Conservation (phyloP, 306 rosid genomes). For the Citrullus amarus region DNA sequence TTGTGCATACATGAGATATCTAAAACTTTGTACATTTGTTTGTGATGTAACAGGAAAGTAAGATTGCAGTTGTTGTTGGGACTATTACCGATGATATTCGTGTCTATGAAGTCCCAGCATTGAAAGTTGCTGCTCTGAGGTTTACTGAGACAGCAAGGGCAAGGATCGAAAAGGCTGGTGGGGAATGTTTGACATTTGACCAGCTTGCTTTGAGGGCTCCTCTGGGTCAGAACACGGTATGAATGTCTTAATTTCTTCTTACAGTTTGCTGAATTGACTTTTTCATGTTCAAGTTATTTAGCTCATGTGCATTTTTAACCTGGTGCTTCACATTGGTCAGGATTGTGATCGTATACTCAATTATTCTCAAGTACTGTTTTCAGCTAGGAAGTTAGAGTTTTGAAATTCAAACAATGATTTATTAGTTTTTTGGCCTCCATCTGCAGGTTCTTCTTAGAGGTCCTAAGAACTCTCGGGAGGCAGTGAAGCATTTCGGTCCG, state of each 20-base stretch:
- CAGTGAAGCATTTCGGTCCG: slow-evolving; percentile 76
- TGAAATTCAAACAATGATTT: too few species aligned
- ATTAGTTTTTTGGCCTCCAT: too few species aligned
- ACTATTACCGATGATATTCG: slow-evolving; percentile 57
- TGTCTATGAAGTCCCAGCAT: slow-evolving; percentile 54
- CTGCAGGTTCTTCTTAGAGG: slow-evolving; percentile 58
- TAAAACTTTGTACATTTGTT: not conserved
- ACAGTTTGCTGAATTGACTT: not conserved
- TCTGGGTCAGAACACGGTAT: slow-evolving; percentile 75
- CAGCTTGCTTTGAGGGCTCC: slow-evolving; percentile 68
- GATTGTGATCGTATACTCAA: too few species aligned
- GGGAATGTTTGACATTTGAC: slow-evolving; percentile 76
- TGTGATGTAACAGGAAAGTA: slow-evolving; percentile 30
- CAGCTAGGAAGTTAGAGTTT: too few species aligned
- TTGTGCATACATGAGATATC: not conserved
- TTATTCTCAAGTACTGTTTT: too few species aligned
- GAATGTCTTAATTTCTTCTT: not conserved
- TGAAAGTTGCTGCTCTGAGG: slow-evolving; percentile 68
- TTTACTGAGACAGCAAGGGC: slow-evolving; percentile 78
- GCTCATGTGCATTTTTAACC: not conserved
- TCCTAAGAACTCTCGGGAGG: slow-evolving; percentile 66
- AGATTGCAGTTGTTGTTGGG: slow-evolving; percentile 66
- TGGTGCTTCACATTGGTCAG: not conserved
- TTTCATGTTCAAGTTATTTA: not conserved
- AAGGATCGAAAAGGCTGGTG: slow-evolving; percentile 69